These are phyloP conservation scores for Carex parvula DNA, from an alignment of 176 grass and related monocot species.

Conservation along the genomic window DNA sequence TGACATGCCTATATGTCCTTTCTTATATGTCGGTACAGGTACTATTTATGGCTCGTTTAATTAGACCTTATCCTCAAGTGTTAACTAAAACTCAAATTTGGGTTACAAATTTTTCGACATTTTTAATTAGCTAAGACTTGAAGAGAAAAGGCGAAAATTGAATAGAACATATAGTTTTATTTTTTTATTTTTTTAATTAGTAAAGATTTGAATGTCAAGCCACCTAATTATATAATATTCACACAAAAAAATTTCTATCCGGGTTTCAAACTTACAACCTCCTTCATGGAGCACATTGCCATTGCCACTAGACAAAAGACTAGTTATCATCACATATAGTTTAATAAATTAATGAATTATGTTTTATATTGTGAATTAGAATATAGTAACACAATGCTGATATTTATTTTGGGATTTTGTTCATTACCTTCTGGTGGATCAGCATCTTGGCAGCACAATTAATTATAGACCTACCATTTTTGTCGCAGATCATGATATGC, in stretches of 20 bases:
- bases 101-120: not conserved
- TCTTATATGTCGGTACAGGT: not conserved
- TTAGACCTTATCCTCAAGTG: not conserved
- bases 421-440: not conserved
- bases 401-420: no score
- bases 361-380: not conserved
- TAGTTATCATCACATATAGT: not conserved
- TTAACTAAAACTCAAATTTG: not conserved
- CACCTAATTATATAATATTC: no score
- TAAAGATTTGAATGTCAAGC: no score
- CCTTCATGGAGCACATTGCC: no score
- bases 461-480: slow-evolving; percentile 16
- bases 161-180: not conserved
- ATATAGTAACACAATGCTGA: not conserved
- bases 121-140: not conserved
- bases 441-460: slow-evolving; percentile 4
- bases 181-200: no score
- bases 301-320: no score
- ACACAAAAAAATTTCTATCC: no score
- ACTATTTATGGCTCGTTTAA: not conserved
- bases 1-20: slow-evolving; percentile 1
- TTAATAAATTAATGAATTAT: not conserved
- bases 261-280: no score
- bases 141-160: not conserved
- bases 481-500: slow-evolving; percentile 17